phyloP scores from a whole-genome alignment of 495 filamentous ascomycete genomes.

The Glonium stellatum region DNA sequence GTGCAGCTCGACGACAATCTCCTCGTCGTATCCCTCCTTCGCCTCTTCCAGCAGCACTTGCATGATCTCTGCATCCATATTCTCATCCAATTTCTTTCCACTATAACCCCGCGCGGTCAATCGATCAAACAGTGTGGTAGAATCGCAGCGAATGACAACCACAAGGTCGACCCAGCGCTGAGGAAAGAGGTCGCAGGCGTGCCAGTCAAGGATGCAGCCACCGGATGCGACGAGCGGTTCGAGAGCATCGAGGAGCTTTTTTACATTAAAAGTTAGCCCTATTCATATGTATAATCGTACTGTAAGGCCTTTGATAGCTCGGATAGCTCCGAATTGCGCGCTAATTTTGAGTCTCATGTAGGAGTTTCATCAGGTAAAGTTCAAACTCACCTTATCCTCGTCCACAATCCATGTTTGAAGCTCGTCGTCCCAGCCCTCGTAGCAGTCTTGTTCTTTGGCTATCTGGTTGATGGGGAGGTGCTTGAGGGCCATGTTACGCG shows the following conservation, averaged over 20 bases:
- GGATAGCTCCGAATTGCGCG: too few relatives aligned
- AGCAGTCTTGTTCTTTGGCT: conserved; percentile 75
- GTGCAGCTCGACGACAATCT: conserved; percentile 82
- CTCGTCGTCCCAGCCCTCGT: conserved; percentile 79
- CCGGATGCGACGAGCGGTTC: conserved; percentile 74
- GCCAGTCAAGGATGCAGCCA: conserved; percentile 94
- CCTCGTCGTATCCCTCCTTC: conserved; percentile 73
- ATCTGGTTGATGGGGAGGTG: conserved; percentile 86
- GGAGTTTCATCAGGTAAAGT: background rate
- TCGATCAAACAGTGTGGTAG: conserved; percentile 76
- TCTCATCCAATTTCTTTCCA: conserved; percentile 87
- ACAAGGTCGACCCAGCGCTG: conserved; percentile 92
- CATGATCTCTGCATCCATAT: conserved; percentile 96
- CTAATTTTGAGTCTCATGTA: background rate
- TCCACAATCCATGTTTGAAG: conserved; percentile 87
- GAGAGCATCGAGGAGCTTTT: conserved; percentile 70
- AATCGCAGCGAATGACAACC: conserved; percentile 77
- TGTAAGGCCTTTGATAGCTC: too few relatives aligned
- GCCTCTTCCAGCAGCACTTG: conserved; percentile 89
- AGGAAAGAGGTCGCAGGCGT: conserved; percentile 94
- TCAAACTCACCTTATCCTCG: conserved; percentile 73
- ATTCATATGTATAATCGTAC: too few relatives aligned
- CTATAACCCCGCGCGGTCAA: conserved; percentile 68
- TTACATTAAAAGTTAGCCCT: background rate
- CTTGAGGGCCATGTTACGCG: conserved; percentile 63